Conservation (phyloP, 2,329 filamentous ascomycete species). For the Diaporthe sp. region DNA sequence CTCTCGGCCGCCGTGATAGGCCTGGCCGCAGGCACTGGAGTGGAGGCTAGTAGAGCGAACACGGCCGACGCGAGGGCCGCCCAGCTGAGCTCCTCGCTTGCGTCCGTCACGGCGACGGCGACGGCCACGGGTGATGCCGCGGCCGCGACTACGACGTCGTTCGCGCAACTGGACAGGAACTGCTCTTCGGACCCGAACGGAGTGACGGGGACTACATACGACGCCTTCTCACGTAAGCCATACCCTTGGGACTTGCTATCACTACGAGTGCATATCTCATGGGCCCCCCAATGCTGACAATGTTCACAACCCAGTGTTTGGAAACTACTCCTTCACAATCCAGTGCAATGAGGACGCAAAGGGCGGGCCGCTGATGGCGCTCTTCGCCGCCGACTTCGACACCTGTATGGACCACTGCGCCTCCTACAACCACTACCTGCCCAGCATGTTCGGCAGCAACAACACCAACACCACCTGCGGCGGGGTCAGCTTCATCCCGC, state of each 20-base stretch:
- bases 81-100: slow-evolving; percentile 44
- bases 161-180: slow-evolving; percentile 52
- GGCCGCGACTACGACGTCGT: slow-evolving; percentile 45
- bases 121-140: slow-evolving; percentile 39
- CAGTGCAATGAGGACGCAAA: slow-evolving; percentile 59
- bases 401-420: slow-evolving; percentile 63
- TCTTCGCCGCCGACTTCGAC: slow-evolving; percentile 58
- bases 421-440: slow-evolving; percentile 51
- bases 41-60: slow-evolving; percentile 55
- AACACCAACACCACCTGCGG: slow-evolving; percentile 52
- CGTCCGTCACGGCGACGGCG: slow-evolving; percentile 41
- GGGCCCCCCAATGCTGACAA: slow-evolving; percentile 26
- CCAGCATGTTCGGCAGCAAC: slow-evolving; percentile 44
- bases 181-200: slow-evolving; percentile 52
- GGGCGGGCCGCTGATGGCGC: slow-evolving; percentile 51
- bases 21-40: slow-evolving; percentile 58
- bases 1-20: slow-evolving; percentile 57
- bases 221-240: slow-evolving; percentile 52
- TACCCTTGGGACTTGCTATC: too few species aligned
- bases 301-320: slow-evolving; percentile 49
- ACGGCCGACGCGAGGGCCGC: slow-evolving; percentile 51
- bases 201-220: slow-evolving; percentile 55
- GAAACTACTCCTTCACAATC: slow-evolving; percentile 53
- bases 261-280: neutral
- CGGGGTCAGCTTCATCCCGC: slow-evolving; percentile 57